These are phyloP conservation scores for Acanthamoeba quina DNA, from an alignment of 208 protist genomes.

Conservation along the genomic window DNA sequence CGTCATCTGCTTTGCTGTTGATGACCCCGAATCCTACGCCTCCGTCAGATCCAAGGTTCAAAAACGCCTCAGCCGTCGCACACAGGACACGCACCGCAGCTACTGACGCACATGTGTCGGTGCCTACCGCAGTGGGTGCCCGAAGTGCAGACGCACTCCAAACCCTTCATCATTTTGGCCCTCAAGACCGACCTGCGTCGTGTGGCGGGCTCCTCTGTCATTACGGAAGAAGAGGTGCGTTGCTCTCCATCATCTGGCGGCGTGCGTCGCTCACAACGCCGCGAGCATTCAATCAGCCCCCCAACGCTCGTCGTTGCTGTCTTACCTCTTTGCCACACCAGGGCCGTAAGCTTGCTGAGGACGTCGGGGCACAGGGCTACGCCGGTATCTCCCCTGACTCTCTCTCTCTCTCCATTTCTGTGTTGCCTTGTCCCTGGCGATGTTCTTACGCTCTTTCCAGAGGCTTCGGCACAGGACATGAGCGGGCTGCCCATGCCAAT, in stretches of 20 bases:
- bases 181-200: neutral
- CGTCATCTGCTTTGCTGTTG: neutral
- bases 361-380: constrained; percentile 17
- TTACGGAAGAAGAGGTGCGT: neutral
- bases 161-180: constrained; percentile 7
- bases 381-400: neutral
- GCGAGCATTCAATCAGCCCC: no score
- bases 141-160: neutral
- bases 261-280: neutral
- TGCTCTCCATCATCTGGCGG: neutral
- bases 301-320: neutral
- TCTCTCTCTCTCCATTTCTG: neutral
- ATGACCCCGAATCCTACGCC: neutral
- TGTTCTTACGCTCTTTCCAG: neutral
- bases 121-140: neutral
- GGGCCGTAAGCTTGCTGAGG: neutral
- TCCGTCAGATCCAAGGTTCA: neutral
- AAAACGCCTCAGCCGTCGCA: neutral
- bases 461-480: neutral
- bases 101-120: neutral
- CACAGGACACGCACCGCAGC: neutral
- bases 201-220: neutral
- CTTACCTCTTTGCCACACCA: neutral
- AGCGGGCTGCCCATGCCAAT: neutral
- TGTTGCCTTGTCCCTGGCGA: no score